A percentile compares a stretch with the other conserved stretches of the same genome.
phyloP scores from a whole-genome alignment of 495 filamentous ascomycete genomes.

The Podospora appendiculata region DNA sequence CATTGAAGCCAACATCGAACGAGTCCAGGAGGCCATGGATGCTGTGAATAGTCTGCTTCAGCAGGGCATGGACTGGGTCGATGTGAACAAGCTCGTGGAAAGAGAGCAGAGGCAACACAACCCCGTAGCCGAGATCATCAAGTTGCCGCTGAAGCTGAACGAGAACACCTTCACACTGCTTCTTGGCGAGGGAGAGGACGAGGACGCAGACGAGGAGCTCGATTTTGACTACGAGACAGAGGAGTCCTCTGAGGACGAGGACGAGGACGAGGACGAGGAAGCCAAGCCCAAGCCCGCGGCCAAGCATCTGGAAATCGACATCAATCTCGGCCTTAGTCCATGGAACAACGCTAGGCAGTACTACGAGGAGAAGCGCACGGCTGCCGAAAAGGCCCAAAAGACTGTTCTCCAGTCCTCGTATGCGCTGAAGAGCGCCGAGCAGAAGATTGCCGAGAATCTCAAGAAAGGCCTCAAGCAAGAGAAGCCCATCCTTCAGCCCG shows the following conservation, averaged over 20 bases:
- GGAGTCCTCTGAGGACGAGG: slow-evolving; percentile 51
- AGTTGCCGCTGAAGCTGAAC: slow-evolving; percentile 77
- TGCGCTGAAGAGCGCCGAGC: slow-evolving; percentile 81
- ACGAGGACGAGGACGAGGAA: slow-evolving; percentile 31
- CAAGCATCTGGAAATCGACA: slow-evolving; percentile 61
- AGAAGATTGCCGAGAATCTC: slow-evolving; percentile 78
- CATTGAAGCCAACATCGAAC: slow-evolving; percentile 79
- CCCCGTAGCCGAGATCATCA: slow-evolving; percentile 79
- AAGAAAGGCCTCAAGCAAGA: slow-evolving; percentile 86
- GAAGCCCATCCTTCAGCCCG: slow-evolving; percentile 77
- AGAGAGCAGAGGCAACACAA: slow-evolving; percentile 74
- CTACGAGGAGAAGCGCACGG: slow-evolving; percentile 78
- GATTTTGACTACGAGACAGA: slow-evolving; percentile 58
- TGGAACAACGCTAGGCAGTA: slow-evolving; percentile 89
- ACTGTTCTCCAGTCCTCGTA: slow-evolving; percentile 75
- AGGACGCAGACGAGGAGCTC: slow-evolving; percentile 40
- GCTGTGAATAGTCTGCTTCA: slow-evolving; percentile 82
- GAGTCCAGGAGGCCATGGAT: slow-evolving; percentile 84
- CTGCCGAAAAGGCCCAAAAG: slow-evolving; percentile 78
- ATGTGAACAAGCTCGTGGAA: slow-evolving; percentile 80
- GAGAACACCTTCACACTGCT: slow-evolving; percentile 82
- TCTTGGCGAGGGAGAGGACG: slow-evolving; percentile 60
- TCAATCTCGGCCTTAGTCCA: slow-evolving; percentile 71
- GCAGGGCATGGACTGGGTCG: slow-evolving; percentile 95
- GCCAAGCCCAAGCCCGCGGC: slow-evolving; percentile 33